Base-by-base conservation (phyloP, 2,329 filamentous ascomycete species). In the Trichoderma breve region DNA sequence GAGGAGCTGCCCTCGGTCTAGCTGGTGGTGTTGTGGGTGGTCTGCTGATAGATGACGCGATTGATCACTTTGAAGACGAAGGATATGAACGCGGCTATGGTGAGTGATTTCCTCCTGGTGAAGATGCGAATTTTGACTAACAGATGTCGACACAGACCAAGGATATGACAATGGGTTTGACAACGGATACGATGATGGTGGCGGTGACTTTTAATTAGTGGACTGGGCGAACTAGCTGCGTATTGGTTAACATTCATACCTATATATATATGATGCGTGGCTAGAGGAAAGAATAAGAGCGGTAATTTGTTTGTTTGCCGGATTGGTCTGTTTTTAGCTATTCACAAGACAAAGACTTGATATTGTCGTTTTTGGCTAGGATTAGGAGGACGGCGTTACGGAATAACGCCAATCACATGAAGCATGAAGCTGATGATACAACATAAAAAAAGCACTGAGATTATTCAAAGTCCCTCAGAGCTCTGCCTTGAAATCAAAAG, bases 1-100 rank as follows among this genome's bases (percentile, higher is more conserved):
- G 93, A 62, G 93, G 91, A 66, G 89, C 91, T 9, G 93, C 93
- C 26, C 83, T 97, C 57, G 94, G 94, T 83, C 81, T 93, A 4
- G 94, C 94, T 75, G 94, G 92, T 74, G 94, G 94, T 80, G 78
- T 97, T 79, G 77, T 97, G 1, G 95, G 94, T 76, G 94, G 94
- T 70, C 88, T 89, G 73, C 74, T 97, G 77, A 81, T 97, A 36
- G 91, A 86, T 2, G 85, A 92, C 77, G 90, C 91, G 1, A 85
- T 95, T 65, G 83, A 92, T 71, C 88, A 91, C 73, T 79, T 86
- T 61, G 81, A 92, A 75, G 82, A 91, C 73, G 84, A 89, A 6
- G 87, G 88, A 34, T 91, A 86, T 71, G 76, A 82, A 53, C 81
- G 86, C 0, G 85, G 84, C 70, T 84, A 80, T 72, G 68, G 82